Evolutionary conservation across 768 basidiomycete genomes (phyloP).

Genomic region (Auricularia auricula-judae): DNA sequence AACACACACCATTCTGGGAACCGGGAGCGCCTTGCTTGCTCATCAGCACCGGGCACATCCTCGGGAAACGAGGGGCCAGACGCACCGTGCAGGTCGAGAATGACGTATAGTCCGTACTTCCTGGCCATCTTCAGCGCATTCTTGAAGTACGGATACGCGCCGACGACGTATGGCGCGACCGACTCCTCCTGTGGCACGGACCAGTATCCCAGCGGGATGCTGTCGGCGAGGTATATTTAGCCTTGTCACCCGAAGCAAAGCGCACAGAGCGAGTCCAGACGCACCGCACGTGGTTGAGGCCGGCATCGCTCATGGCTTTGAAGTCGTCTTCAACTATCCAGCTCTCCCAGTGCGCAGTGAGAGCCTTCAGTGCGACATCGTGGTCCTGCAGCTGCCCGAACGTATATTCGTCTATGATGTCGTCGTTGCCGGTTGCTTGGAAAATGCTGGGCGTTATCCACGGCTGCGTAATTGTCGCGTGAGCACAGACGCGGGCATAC

Average conservation of each 20-base stretch:
- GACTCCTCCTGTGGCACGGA: conserved; percentile 44
- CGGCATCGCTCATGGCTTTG: conserved; percentile 48
- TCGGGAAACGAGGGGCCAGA: conserved; percentile 37
- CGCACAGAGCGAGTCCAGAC: conserved; percentile 6
- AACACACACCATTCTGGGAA: conserved; percentile 26
- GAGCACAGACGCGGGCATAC: neutral
- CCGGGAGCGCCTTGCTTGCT: conserved; percentile 1
- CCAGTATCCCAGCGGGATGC: conserved; percentile 69
- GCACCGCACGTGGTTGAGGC: conserved; percentile 62
- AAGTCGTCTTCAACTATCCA: conserved; percentile 47
- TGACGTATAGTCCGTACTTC: conserved; percentile 49
- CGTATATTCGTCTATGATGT: conserved; percentile 52
- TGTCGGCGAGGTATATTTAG: conserved; percentile 13
- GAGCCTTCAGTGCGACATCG: conserved; percentile 28
- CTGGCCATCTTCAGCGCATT: conserved; percentile 55
- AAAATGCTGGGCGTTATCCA: conserved; percentile 76
- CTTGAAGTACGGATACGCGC: conserved; percentile 60
- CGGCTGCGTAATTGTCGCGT: conserved; percentile 29
- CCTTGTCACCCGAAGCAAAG: too few relatives aligned
- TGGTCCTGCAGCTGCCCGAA: conserved; percentile 42
- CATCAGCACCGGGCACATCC: neutral
- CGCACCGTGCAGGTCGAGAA: conserved; percentile 56
- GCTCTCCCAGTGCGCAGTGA: conserved; percentile 48
- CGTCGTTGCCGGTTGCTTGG: conserved; percentile 43
- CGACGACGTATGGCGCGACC: conserved; percentile 43